These are phyloP conservation scores for Lachancea dasiensis DNA, from an alignment of 805 yeast species.

Conservation along the genomic window DNA sequence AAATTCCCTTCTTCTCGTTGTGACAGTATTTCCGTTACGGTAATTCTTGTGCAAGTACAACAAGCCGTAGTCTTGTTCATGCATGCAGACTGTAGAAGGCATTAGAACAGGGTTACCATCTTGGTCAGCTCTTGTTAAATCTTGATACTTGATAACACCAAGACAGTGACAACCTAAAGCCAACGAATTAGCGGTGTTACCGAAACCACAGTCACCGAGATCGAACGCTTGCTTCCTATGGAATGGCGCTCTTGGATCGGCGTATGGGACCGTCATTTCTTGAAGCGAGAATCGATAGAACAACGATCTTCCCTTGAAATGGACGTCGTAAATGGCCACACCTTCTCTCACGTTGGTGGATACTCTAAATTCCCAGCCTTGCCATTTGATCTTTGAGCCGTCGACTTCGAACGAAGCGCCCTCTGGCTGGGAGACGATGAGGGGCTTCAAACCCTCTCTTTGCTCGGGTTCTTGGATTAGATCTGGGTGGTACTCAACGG, in stretches of 20 bases:
- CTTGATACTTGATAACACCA: constrained; percentile 71
- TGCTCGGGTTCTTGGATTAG: constrained; percentile 45
- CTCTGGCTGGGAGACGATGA: constrained; percentile 67
- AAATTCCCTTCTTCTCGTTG: constrained; percentile 72
- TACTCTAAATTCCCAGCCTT: constrained; percentile 76
- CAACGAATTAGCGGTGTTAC: constrained; percentile 62
- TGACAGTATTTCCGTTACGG: constrained; percentile 64
- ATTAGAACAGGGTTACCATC: constrained; percentile 57
- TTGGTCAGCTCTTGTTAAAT: constrained; percentile 49
- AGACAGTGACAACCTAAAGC: constrained; percentile 77
- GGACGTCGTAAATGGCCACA: constrained; percentile 63
- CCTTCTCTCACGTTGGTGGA: constrained; percentile 74
- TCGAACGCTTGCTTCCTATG: constrained; percentile 86
- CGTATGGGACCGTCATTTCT: constrained; percentile 87
- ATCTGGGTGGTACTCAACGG: constrained; percentile 71
- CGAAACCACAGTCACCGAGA: constrained; percentile 81
- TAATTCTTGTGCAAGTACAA: constrained; percentile 75
- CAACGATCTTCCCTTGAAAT: constrained; percentile 69
- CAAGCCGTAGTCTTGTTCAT: constrained; percentile 72
- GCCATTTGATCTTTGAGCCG: constrained; percentile 66
- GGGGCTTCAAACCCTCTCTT: constrained; percentile 58
- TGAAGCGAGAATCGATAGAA: constrained; percentile 68
- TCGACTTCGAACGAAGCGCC: constrained; percentile 64
- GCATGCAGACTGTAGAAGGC: constrained; percentile 73
- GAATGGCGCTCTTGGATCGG: constrained; percentile 77